A percentile compares a stretch with the other conserved stretches of the same genome.
phyloP scores from a whole-genome alignment of 2,329 filamentous ascomycete species.

The Neurospora sp. region DNA sequence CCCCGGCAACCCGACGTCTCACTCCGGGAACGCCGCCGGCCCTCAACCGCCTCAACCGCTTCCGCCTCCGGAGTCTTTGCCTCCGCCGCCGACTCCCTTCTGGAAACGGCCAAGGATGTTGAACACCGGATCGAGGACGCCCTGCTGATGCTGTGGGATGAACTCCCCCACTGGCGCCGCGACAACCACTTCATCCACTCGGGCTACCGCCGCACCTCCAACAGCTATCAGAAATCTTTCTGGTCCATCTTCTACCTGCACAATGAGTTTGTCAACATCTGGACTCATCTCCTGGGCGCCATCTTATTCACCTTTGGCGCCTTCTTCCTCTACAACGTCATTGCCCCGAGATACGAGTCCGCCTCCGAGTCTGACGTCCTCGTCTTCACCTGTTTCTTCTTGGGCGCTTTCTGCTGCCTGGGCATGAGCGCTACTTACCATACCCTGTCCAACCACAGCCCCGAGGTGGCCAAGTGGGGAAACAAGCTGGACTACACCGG shows the following conservation, averaged over 20 bases:
- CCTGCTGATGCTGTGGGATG: constrained; percentile 45
- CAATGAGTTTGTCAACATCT: constrained; percentile 56
- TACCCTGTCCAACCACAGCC: constrained; percentile 75
- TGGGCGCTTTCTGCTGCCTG: constrained; percentile 61
- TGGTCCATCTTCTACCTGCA: constrained; percentile 43
- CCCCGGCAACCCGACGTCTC: constrained; percentile 2
- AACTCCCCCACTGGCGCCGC: constrained; percentile 48
- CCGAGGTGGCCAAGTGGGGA: constrained; percentile 66
- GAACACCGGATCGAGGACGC: constrained; percentile 32
- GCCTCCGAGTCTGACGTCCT: constrained; percentile 55
- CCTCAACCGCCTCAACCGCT: constrained; percentile 1
- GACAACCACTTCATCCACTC: constrained; percentile 47
- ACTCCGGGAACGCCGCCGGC: constrained; percentile 22
- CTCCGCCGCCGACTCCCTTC: constrained; percentile 17
- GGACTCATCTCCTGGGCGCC: constrained; percentile 57
- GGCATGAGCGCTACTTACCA: constrained; percentile 83
- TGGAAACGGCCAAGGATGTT: constrained; percentile 21
- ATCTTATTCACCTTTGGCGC: constrained; percentile 44
- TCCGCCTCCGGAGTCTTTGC: constrained; percentile 12
- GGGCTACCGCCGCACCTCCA: constrained; percentile 43
- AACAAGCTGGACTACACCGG: constrained; percentile 94
- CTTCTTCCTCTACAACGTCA: constrained; percentile 42
- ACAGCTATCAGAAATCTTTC: constrained; percentile 37
- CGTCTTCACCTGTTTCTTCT: constrained; percentile 71
- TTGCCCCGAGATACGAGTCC: constrained; percentile 56